Evolutionary conservation across 73 alveolate species (phyloP), one percentile per base, ranked within the genome.

Genomic region (Blepharisma japonicum): DNA sequence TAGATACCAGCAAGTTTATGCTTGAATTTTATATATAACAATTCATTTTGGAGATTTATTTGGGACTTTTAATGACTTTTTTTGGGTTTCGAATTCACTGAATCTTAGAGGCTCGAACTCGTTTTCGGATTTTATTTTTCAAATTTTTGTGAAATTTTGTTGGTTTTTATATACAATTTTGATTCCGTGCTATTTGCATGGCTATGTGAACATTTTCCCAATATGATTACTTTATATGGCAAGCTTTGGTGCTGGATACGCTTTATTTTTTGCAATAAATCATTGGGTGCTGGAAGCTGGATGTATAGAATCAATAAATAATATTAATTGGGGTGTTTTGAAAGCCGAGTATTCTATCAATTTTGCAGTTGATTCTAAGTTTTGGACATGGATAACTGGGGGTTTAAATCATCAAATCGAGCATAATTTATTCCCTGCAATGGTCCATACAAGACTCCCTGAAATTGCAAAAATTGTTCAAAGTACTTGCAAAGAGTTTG

Each of bases 201-300:
- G 86, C 45, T 79, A 79, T 32, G 5, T 55, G 45, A 74, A 66
- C 39, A 42, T 45, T 49, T 79, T 61, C 86, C 46, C 80, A 20
- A 72, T 68, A 21, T 79, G 86, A 79, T 4, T 79, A 6, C 7
- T 79, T 6, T 79, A 61, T 50, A 47, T 47, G 49, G 42, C 4
- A 21, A 56, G 45, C 9, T 67, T 79, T 38, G 72, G 86, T n/a
- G 39, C 45, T 68, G 70, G 86, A 23, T 79, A 79, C 45, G 56
- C 70, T 42, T 46, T 74, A 55, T 54, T 79, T 71, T 79, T 79
- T 50, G 86, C 86, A 4, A 79, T 79, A 32, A 79, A 79, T 48
- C 86, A 79, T 66, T 79, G 86, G 86, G 67, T 79, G 7, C 38
- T 71, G 18, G 76, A 79, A 45, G 76, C 77, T 68, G 86, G 86